Percentiles rank a stretch among this genome's conserved stretches.
Conservation (phyloP, 331 rosid species). For the Malus hybrid region DNA sequence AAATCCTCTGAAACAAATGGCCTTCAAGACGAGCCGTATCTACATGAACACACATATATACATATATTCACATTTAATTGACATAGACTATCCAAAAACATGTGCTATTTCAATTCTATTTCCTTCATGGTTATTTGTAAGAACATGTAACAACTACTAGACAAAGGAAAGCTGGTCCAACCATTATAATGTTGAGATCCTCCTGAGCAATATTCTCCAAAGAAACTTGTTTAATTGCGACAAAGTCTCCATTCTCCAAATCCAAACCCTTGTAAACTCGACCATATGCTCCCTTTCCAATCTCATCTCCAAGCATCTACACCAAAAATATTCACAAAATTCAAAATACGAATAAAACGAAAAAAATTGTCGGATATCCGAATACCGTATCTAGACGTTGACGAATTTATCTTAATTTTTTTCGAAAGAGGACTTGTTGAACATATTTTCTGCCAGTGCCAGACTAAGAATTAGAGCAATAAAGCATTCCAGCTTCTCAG, state of each 20-base stretch:
- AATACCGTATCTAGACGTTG: background rate
- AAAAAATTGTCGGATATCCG: background rate
- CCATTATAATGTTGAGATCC: conserved; percentile 99
- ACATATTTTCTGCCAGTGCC: background rate
- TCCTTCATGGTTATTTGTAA: background rate
- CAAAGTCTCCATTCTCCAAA: conserved; percentile 96
- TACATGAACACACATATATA: background rate
- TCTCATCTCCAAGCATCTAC: conserved; percentile 99
- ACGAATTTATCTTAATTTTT: background rate
- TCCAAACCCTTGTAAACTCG: conserved; percentile 98
- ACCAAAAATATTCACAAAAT: conserved; percentile 5
- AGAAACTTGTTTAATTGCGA: conserved; percentile 97
- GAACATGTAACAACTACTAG: background rate
- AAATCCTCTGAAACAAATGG: background rate
- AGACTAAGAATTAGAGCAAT: background rate
- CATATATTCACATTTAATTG: background rate
- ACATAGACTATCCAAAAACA: background rate
- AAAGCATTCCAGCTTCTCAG: background rate
- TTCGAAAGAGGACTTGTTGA: background rate
- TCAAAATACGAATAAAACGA: background rate
- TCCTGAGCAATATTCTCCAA: conserved; percentile 99
- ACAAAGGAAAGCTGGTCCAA: conserved; percentile 22
- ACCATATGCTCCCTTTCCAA: conserved; percentile 98
- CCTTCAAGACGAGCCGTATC: background rate
- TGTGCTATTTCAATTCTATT: background rate